A percentile compares a stretch with the other conserved stretches of the same genome.
Evolutionary conservation across 495 filamentous ascomycete genomes (phyloP).

Genomic region (Sabuloglossum arenarium): DNA sequence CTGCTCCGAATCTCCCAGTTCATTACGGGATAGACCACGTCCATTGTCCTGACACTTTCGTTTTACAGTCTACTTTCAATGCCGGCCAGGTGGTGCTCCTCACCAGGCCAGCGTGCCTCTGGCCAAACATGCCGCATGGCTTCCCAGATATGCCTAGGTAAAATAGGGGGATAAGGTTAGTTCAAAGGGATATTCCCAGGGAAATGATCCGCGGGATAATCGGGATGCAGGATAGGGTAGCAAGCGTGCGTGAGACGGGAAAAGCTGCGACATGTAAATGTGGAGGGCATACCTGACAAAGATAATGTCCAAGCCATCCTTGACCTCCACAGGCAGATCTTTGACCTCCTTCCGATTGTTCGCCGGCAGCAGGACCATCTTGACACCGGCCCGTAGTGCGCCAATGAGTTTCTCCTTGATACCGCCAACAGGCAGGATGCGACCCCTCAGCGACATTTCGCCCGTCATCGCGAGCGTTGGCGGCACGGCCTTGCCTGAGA

Average conservation of each 20-base stretch:
- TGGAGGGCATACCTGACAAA: slow-evolving; percentile 50
- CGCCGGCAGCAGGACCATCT: slow-evolving; percentile 74
- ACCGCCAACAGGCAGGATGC: slow-evolving; percentile 77
- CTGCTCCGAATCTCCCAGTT: neutral
- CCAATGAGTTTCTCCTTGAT: slow-evolving; percentile 99
- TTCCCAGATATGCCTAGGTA: slow-evolving; percentile 64
- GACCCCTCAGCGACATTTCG: slow-evolving; percentile 73
- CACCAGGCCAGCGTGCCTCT: slow-evolving; percentile 56
- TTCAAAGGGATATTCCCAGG: neutral
- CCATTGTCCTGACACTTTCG: too few relatives aligned
- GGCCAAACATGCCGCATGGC: slow-evolving; percentile 71
- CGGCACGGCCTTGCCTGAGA: slow-evolving; percentile 71
- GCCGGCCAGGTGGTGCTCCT: slow-evolving; percentile 41
- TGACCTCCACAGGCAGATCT: slow-evolving; percentile 82
- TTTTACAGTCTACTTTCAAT: slow-evolving; percentile 40
- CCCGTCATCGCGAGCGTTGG: slow-evolving; percentile 95
- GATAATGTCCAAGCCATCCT: slow-evolving; percentile 68
- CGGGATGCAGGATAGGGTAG: too few relatives aligned
- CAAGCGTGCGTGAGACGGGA: neutral
- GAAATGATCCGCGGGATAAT: neutral
- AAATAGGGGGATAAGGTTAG: slow-evolving; percentile 11
- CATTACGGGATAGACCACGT: too few relatives aligned
- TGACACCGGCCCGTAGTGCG: slow-evolving; percentile 79
- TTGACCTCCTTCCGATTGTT: slow-evolving; percentile 85
- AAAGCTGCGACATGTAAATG: neutral